Evolutionary conservation across 257 asterid species (phyloP).

Genomic region (Rauvolfia tetraphylla): DNA sequence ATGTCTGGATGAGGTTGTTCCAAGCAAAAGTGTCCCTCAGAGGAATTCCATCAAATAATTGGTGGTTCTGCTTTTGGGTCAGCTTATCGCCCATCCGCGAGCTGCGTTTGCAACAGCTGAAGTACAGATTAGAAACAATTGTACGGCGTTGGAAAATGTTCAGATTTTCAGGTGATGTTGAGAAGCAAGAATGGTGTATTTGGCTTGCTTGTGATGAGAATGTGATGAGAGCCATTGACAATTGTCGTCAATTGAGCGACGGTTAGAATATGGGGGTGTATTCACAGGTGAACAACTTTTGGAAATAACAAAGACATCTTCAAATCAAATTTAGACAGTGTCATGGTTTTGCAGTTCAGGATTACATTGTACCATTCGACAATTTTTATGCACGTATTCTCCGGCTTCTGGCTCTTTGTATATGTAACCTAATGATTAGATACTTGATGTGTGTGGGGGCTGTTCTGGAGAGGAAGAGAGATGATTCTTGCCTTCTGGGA

Average conservation of each 20-base stretch:
- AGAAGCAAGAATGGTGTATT: background rate
- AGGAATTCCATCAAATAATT: conserved; percentile 22
- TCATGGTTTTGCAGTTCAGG: too few relatives aligned
- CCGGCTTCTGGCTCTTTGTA: too few relatives aligned
- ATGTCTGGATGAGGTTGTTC: conserved; percentile 31
- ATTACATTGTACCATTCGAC: too few relatives aligned
- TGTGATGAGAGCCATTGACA: conserved; percentile 1
- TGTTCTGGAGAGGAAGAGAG: too few relatives aligned
- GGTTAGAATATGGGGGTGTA: background rate
- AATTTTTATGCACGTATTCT: too few relatives aligned
- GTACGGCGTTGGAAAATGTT: conserved; percentile 1
- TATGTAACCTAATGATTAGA: too few relatives aligned
- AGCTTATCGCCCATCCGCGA: background rate
- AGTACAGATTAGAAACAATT: background rate
- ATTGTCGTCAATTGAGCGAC: background rate
- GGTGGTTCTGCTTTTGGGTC: conserved; percentile 11
- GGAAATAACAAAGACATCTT: too few relatives aligned
- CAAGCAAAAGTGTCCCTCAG: conserved; percentile 21
- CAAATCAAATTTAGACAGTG: too few relatives aligned
- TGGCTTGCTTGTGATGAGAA: background rate
- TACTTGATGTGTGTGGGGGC: too few relatives aligned
- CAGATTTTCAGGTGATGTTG: background rate
- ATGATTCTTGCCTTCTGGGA: too few relatives aligned
- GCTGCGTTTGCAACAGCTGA: conserved; percentile 14
- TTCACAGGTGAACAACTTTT: background rate